A percentile compares a stretch with the other conserved stretches of the same genome.
These are phyloP conservation scores for Geranium rotundifolium DNA, from an alignment of 345 rosid species.

Conservation along the genomic window DNA sequence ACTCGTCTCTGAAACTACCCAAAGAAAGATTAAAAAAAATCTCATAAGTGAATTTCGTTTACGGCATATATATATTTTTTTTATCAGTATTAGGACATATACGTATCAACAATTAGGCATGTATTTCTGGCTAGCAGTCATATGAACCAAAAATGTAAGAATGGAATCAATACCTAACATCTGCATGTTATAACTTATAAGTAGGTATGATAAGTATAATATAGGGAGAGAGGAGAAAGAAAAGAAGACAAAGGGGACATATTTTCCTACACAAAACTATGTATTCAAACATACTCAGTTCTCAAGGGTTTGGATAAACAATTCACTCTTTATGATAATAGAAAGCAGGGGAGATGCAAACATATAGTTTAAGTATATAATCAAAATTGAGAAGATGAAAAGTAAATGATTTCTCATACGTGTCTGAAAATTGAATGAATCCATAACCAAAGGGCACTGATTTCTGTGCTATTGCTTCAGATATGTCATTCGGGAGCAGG, in stretches of 20 bases:
- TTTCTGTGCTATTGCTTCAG: constrained; percentile 63
- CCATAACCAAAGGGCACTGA: constrained; percentile 88
- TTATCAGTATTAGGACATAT: too few relatives aligned
- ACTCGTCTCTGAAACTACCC: not conserved
- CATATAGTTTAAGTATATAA: not conserved
- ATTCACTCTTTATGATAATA: too few relatives aligned
- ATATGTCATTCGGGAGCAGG: constrained; percentile 58
- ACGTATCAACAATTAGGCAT: not conserved
- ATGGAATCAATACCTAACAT: too few relatives aligned
- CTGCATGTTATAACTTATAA: too few relatives aligned
- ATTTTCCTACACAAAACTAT: too few relatives aligned
- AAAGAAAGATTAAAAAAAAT: too few relatives aligned
- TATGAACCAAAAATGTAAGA: too few relatives aligned
- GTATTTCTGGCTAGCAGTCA: not conserved
- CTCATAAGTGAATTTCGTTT: not conserved
- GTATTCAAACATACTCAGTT: too few relatives aligned
- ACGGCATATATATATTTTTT: not conserved
- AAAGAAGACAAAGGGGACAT: too few relatives aligned
- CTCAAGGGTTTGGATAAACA: too few relatives aligned
- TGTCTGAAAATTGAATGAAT: constrained; percentile 68
- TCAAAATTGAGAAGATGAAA: not conserved
- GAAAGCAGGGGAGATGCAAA: constrained; percentile 13
- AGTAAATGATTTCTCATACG: constrained; percentile 32
- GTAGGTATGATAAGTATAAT: too few relatives aligned
- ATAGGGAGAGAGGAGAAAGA: too few relatives aligned